Evolutionary conservation across 1,284 basidiomycete genomes (phyloP).

Genomic region (Cutaneotrichosporon cavernicola): DNA sequence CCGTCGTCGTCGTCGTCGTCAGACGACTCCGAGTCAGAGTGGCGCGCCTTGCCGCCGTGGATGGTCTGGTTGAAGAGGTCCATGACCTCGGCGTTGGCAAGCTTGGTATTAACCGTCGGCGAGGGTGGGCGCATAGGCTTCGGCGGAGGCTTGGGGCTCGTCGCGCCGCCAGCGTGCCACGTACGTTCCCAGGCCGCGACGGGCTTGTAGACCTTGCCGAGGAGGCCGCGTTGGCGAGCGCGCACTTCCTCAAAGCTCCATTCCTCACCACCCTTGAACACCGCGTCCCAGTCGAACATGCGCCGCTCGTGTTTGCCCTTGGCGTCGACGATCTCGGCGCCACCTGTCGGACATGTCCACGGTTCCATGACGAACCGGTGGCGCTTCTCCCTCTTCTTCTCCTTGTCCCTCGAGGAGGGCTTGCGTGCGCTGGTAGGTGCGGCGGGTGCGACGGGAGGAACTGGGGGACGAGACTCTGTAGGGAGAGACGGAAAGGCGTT

Average conservation of each 20-base stretch:
- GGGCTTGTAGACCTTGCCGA: conserved; percentile 47
- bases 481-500: conserved; percentile 13
- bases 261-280: conserved; percentile 51
- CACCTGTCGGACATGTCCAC: conserved; percentile 49
- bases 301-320: conserved; percentile 49
- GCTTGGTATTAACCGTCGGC: conserved; percentile 81
- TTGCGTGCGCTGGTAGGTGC: conserved; percentile 39
- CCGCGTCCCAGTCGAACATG: conserved; percentile 52
- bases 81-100: conserved; percentile 87
- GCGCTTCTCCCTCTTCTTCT: conserved; percentile 16
- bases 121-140: conserved; percentile 56
- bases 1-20: conserved; percentile 55
- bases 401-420: conserved; percentile 21
- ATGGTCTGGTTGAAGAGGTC: conserved; percentile 84
- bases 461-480: conserved; percentile 26
- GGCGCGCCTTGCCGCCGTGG: conserved; percentile 52
- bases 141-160: conserved; percentile 38
- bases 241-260: conserved; percentile 54
- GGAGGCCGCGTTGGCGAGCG: conserved; percentile 47
- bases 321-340: conserved; percentile 39
- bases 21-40: conserved; percentile 33
- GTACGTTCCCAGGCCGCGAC: conserved; percentile 47
- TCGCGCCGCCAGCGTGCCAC: conserved; percentile 50
- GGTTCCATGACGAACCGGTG: conserved; percentile 27
- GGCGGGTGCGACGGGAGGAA: conserved; percentile 29